Evolutionary conservation across 2,329 filamentous ascomycete genomes (phyloP).

Genomic region (Purpureocillium takamizusanense): DNA sequence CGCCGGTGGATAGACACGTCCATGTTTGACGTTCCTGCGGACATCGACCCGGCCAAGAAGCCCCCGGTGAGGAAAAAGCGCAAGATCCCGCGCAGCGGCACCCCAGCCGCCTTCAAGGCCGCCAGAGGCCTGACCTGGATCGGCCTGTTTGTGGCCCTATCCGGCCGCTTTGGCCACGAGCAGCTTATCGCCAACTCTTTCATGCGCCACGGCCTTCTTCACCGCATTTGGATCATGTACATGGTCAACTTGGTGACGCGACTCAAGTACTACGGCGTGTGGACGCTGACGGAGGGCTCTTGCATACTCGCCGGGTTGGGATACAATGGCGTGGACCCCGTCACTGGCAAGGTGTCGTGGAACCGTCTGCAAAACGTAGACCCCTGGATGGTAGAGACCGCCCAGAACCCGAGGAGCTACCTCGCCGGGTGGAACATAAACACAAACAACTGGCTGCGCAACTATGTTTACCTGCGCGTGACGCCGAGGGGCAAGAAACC

Average conservation of each 20-base stretch:
- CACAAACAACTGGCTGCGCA: conserved; percentile 92
- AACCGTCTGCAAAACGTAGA: conserved; percentile 85
- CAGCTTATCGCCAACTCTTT: conserved; percentile 59
- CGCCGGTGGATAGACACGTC: conserved; percentile 83
- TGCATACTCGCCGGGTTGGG: conserved; percentile 91
- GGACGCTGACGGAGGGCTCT: conserved; percentile 85
- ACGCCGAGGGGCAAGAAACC: conserved; percentile 94
- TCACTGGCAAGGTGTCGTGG: conserved; percentile 78
- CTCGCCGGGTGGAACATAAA: conserved; percentile 97
- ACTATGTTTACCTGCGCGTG: conserved; percentile 91
- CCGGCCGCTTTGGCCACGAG: conserved; percentile 53
- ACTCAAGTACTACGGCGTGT: conserved; percentile 94
- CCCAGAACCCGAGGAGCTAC: conserved; percentile 89
- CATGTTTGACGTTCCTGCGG: conserved; percentile 82
- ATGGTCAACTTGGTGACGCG: conserved; percentile 75
- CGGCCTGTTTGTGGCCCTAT: conserved; percentile 64
- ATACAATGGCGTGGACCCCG: conserved; percentile 84
- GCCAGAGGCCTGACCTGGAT: conserved; percentile 71
- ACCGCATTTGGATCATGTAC: conserved; percentile 70
- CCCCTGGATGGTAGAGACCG: conserved; percentile 75
- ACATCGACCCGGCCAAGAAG: conserved; percentile 75
- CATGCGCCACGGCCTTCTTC: conserved; percentile 57
- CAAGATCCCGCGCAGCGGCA: conserved; percentile 84
- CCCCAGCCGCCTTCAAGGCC: conserved; percentile 72
- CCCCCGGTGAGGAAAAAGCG: conserved; percentile 82